Evolutionary conservation across 108 stramenopile species (phyloP).

Genomic region (Pelagomonas calceolata): DNA sequence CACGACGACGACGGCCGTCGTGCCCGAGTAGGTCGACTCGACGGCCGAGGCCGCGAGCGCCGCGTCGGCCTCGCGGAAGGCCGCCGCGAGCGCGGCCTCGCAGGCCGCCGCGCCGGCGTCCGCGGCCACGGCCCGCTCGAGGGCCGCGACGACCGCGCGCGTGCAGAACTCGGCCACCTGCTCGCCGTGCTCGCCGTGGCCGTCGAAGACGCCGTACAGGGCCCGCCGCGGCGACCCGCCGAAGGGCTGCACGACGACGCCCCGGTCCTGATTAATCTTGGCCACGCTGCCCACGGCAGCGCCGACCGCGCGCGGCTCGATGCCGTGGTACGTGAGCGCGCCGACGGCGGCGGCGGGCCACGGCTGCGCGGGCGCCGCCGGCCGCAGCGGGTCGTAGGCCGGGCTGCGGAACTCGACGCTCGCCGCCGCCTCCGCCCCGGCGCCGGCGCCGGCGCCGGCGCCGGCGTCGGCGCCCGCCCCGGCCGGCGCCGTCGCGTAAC

Average conservation of each 20-base stretch:
- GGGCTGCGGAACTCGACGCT: neutral
- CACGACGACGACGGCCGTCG: slow-evolving; percentile 77
- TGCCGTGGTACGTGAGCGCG: slow-evolving; percentile 85
- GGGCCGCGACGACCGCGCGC: slow-evolving; percentile 56
- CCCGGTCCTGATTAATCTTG: slow-evolving; percentile 94
- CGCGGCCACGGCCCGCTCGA: slow-evolving; percentile 60
- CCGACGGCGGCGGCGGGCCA: slow-evolving; percentile 46
- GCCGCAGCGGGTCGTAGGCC: neutral
- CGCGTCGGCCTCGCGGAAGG: slow-evolving; percentile 64
- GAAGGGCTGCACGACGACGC: slow-evolving; percentile 81
- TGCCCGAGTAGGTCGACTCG: slow-evolving; percentile 62
- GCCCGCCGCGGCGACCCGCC: slow-evolving; percentile 51
- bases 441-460: neutral
- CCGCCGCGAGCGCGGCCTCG: slow-evolving; percentile 55
- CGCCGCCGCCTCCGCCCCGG: neutral
- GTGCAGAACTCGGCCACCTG: slow-evolving; percentile 75
- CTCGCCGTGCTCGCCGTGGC: slow-evolving; percentile 83
- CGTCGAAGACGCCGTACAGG: slow-evolving; percentile 79
- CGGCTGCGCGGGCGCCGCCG: neutral
- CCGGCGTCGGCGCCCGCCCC: neutral
- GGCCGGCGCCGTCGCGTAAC: neutral
- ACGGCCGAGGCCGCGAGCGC: slow-evolving; percentile 30
- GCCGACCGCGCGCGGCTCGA: slow-evolving; percentile 71
- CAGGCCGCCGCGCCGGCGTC: slow-evolving; percentile 38
- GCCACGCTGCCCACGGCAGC: slow-evolving; percentile 38